A percentile compares a stretch with the other conserved stretches of the same genome.
These are phyloP conservation scores for Trichophyton verrucosum DNA, from an alignment of 2,329 filamentous ascomycete genomes.

Conservation along the genomic window DNA sequence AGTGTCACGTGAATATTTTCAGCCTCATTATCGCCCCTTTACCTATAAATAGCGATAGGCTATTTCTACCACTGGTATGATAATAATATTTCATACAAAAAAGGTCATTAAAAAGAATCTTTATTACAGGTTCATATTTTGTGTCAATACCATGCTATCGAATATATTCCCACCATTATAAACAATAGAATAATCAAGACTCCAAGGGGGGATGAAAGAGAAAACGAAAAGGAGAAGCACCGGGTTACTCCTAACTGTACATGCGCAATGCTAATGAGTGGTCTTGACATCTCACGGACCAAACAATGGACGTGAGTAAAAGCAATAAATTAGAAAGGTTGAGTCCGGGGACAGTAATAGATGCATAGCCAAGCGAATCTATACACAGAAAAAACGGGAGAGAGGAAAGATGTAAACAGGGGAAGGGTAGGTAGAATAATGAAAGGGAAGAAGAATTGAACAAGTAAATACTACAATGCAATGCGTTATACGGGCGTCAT, in stretches of 20 bases:
- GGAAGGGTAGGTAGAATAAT: too few species aligned
- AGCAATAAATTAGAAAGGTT: neutral
- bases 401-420: neutral
- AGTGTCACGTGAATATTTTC: neutral
- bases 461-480: neutral
- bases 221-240: neutral
- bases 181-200: neutral
- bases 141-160: neutral
- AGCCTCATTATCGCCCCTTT: neutral
- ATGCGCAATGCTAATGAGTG: neutral
- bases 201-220: neutral
- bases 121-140: neutral
- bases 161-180: neutral
- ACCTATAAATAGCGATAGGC: neutral
- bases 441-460: too few species aligned
- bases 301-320: neutral
- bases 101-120: too few species aligned
- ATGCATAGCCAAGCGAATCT: slow-evolving; percentile 1
- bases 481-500: slow-evolving; percentile 1
- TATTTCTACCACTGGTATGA: neutral
- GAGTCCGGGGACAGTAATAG: neutral
- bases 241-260: slow-evolving; percentile 1
- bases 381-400: neutral
- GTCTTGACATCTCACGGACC: neutral
- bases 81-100: neutral